phyloP scores from a whole-genome alignment of 2,329 filamentous ascomycete species.

The Leptosphaerulina australis region DNA sequence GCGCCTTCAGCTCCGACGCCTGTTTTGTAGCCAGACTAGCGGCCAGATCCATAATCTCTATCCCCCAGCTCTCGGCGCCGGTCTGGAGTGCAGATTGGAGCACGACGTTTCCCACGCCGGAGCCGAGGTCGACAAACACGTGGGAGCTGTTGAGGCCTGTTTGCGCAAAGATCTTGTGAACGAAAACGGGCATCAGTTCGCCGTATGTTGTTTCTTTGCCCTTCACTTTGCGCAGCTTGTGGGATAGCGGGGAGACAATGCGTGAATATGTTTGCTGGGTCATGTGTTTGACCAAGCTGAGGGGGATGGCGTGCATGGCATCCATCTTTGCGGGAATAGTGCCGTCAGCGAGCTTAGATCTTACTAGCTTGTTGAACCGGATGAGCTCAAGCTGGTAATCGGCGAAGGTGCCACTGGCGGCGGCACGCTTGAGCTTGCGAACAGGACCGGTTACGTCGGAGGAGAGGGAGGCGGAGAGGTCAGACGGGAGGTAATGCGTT shows the following conservation, averaged over 20 bases:
- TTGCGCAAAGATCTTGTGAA: conserved; percentile 79
- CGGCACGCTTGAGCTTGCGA: conserved; percentile 76
- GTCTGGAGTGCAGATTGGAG: conserved; percentile 91
- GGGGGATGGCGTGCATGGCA: conserved; percentile 69
- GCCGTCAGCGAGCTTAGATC: conserved; percentile 69
- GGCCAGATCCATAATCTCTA: conserved; percentile 93
- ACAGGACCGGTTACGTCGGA: conserved; percentile 76
- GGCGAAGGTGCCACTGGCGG: conserved; percentile 67
- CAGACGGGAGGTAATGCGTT: conserved; percentile 75
- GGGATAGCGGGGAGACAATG: conserved; percentile 87
- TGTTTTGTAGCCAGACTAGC: conserved; percentile 82
- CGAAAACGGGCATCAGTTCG: conserved; percentile 84
- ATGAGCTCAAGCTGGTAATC: conserved; percentile 75
- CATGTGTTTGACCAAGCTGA: conserved; percentile 73
- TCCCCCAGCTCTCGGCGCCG: conserved; percentile 94
- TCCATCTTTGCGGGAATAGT: conserved; percentile 75
- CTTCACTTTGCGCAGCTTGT: conserved; percentile 81
- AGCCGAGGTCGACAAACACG: conserved; percentile 92
- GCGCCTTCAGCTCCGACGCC: conserved; percentile 79
- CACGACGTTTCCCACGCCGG: conserved; percentile 94
- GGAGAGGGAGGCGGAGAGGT: conserved; percentile 70
- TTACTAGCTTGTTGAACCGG: conserved; percentile 77
- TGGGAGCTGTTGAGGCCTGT: conserved; percentile 79
- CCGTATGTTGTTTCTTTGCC: conserved; percentile 95
- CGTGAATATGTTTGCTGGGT: conserved; percentile 88